These are phyloP conservation scores for Hypoxylon sp. DNA, from an alignment of 2,329 filamentous ascomycete genomes.

Conservation along the genomic window DNA sequence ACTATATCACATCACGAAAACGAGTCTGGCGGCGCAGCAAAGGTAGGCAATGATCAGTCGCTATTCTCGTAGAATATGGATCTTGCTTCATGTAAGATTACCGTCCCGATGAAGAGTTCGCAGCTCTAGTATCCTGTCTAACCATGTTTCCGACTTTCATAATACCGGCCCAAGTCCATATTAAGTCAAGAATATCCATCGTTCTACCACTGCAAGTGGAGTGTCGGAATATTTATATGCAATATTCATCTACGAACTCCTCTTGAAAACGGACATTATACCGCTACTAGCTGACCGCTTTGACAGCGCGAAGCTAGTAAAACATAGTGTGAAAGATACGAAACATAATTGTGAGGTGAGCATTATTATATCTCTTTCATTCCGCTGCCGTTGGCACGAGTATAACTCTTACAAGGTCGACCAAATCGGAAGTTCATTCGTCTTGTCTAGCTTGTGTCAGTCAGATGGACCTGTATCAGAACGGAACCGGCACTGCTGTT, in stretches of 20 bases:
- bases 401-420: slow-evolving; percentile 15
- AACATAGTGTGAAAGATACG: slow-evolving; percentile 24
- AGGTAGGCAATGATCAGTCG: slow-evolving; percentile 28
- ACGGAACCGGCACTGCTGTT: slow-evolving; percentile 36
- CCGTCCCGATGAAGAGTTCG: slow-evolving; percentile 40
- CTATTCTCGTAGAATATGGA: slow-evolving; percentile 41
- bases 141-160: slow-evolving; percentile 13
- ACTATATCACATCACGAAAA: slow-evolving; percentile 30
- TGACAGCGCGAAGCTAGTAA: slow-evolving; percentile 28
- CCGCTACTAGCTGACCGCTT: slow-evolving; percentile 36
- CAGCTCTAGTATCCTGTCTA: slow-evolving; percentile 32
- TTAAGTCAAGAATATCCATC: slow-evolving; percentile 27
- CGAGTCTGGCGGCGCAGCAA: slow-evolving; percentile 22
- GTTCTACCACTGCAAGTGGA: slow-evolving; percentile 36
- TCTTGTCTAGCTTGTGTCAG: slow-evolving; percentile 19
- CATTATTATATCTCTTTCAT: slow-evolving; percentile 8
- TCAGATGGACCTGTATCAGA: slow-evolving; percentile 23
- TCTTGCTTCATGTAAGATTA: slow-evolving; percentile 44
- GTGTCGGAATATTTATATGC: slow-evolving; percentile 40
- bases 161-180: slow-evolving; percentile 32
- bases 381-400: neutral
- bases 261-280: slow-evolving; percentile 35
- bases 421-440: slow-evolving; percentile 12
- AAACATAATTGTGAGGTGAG: slow-evolving; percentile 22
- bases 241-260: slow-evolving; percentile 29